These are phyloP conservation scores for Amanita rimosa DNA, from an alignment of 768 basidiomycete genomes.

Conservation along the genomic window DNA sequence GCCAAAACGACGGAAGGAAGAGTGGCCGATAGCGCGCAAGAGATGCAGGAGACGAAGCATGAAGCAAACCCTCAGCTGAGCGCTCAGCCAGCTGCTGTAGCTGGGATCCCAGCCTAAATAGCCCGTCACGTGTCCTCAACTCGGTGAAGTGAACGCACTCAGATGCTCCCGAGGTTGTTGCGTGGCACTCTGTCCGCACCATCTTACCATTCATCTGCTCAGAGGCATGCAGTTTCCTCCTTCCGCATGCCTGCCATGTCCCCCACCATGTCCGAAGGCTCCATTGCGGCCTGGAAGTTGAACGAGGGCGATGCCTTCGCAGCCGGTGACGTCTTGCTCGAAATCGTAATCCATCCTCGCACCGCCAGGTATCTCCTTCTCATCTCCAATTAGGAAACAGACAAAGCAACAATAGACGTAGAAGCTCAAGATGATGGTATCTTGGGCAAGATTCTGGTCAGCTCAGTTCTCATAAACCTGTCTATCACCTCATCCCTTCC, in stretches of 20 bases:
- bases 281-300: constrained; percentile 86
- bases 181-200: neutral
- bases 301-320: constrained; percentile 70
- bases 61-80: no score
- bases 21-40: constrained; percentile 29
- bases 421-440: constrained; percentile 97
- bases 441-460: constrained; percentile 84
- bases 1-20: constrained; percentile 65
- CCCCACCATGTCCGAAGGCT: constrained; percentile 94
- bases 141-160: no score
- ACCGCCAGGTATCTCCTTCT: neutral
- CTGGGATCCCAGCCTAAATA: no score
- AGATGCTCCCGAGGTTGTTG: neutral
- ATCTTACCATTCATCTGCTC: neutral
- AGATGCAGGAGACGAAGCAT: constrained; percentile 19
- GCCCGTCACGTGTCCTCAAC: neutral
- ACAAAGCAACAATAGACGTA: constrained; percentile 96
- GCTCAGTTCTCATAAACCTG: neutral
- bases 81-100: constrained; percentile 1
- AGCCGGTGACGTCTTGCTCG: constrained; percentile 78
- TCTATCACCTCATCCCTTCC: neutral
- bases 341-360: constrained; percentile 52
- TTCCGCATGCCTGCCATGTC: constrained; percentile 96
- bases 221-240: constrained; percentile 47
- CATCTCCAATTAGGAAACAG: constrained; percentile 59